Conservation (phyloP, 345 rosid genomes). For the Eucalyptus tenuipes region DNA sequence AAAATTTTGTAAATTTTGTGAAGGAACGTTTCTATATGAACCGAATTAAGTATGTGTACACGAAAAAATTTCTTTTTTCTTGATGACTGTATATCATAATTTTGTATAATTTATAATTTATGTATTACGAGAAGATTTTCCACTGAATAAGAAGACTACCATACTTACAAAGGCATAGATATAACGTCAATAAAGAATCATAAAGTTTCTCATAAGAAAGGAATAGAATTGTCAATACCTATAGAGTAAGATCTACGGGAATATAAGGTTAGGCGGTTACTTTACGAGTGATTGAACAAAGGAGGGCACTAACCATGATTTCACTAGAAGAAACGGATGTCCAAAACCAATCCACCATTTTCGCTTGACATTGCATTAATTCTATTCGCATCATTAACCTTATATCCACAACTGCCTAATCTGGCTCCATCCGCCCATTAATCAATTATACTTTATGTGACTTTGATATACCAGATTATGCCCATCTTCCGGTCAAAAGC, state of each 20-base stretch:
- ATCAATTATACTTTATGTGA: too few relatives aligned
- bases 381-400: too few relatives aligned
- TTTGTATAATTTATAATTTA: neutral
- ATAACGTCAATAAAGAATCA: neutral
- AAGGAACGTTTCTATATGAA: neutral
- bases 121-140: neutral
- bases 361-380: too few relatives aligned
- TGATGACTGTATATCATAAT: neutral
- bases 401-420: too few relatives aligned
- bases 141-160: neutral
- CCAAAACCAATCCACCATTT: too few relatives aligned
- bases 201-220: neutral
- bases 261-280: neutral
- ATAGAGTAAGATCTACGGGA: neutral
- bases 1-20: neutral
- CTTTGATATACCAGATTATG: neutral
- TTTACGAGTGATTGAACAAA: neutral
- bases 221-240: neutral
- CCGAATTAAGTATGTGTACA: neutral
- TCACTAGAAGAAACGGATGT: neutral
- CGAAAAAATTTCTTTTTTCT: rapidly evolving
- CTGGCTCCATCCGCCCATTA: too few relatives aligned
- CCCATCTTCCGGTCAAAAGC: neutral
- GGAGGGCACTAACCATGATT: neutral
- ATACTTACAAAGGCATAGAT: rapidly evolving